Evolutionary conservation across 305 asterid species (phyloP).

Genomic region (Ajuga reptans): DNA sequence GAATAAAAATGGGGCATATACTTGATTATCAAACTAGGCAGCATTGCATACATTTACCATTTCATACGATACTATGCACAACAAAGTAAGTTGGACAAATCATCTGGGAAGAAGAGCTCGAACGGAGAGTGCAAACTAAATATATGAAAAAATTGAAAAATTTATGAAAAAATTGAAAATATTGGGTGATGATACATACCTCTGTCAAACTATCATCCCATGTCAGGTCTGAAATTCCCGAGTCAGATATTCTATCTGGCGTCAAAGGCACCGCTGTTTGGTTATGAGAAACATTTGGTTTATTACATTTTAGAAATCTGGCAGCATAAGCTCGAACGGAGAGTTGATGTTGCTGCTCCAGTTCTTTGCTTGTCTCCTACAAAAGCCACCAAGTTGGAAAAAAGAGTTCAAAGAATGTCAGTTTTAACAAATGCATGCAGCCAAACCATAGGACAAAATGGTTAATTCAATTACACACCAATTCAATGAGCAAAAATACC

Average conservation of each 20-base stretch:
- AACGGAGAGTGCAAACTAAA: no score
- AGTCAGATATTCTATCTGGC: constrained; percentile 57
- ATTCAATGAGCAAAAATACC: background rate
- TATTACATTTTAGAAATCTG: constrained; percentile 52
- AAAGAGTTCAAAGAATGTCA: background rate
- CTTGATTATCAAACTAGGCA: constrained; percentile 11
- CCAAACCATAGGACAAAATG: background rate
- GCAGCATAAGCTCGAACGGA: constrained; percentile 62
- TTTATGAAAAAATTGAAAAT: background rate
- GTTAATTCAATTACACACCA: background rate
- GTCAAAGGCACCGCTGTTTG: constrained; percentile 56
- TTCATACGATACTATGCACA: background rate
- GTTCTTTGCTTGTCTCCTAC: constrained; percentile 54
- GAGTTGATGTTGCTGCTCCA: constrained; percentile 38
- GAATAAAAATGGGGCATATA: constrained; percentile 24
- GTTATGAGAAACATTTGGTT: constrained; percentile 28
- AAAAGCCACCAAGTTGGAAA: constrained; percentile 18
- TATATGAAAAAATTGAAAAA: no score
- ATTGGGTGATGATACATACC: constrained; percentile 37
- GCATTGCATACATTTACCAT: constrained; percentile 5
- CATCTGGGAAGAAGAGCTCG: background rate
- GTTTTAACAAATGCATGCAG: background rate
- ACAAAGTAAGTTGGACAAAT: constrained; percentile 12
- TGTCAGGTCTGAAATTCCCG: constrained; percentile 42
- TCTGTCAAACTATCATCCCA: constrained; percentile 62